Evolutionary conservation across 225 moss, liverwort and hornwort genomes (phyloP), one percentile per base, ranked within the genome.

Genomic region (Neckera pumila): DNA sequence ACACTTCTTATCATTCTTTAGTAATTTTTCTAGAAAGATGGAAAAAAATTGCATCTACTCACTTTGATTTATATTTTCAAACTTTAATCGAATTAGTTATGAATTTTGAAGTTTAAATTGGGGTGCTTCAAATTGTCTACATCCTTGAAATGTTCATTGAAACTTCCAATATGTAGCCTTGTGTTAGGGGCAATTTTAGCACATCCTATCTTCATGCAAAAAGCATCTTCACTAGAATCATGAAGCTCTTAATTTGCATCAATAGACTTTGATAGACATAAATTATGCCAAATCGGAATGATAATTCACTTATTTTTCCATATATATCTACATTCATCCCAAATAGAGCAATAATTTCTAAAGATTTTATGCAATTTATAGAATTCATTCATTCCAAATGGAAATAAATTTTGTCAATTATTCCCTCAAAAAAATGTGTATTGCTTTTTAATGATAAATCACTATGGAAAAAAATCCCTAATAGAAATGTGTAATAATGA

Each of bases 151-250:
- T 70, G 14, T 70, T 70, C 14, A 40, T 0, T 38, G 1, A 38
- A 69, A 42, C 16, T 15, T 27, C 12, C 0, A 17, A 10, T 26
- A 26, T 71, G 0, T 17, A 2, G 10, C 6, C 6, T 73, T 73
- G 17, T 28, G 1, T 45, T 1, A 28, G 6, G 45, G 17, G 1
- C 1, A 47, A 31, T 30, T 45, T 45, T 45, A 28, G 6, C 11
- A 45, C 17, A 17, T 2, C 0, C 45, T 0, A 45, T 2, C 1
- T 40, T 70, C 5, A 25, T 72, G 4, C 0, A 17, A 0, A 17
- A 26, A 43, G 1, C 0, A 27, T 43, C 17, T 40, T 43, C 4
- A 72, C 0, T 14, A 0, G 17, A 17, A 8, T 43, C 3, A 17
- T 72, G 17, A 43, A 43, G 10, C 2, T 17, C 3, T 28, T 45